A percentile compares a stretch with the other conserved stretches of the same genome.
phyloP scores from a whole-genome alignment of 305 asterid species.

The Caryopteris hybrid region DNA sequence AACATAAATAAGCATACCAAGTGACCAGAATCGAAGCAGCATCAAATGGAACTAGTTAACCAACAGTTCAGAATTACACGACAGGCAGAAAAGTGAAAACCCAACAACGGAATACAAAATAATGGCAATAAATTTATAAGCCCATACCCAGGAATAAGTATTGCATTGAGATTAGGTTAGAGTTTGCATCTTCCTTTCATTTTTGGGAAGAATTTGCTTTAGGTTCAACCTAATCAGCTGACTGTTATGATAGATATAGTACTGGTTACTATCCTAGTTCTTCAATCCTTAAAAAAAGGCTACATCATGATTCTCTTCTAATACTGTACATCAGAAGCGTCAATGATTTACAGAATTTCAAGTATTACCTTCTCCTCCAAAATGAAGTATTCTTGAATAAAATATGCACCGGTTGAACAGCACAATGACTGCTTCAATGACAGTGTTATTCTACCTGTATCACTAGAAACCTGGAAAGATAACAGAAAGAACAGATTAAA shows the following conservation, averaged over 20 bases:
- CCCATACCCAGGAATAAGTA: not conserved
- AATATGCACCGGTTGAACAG: slow-evolving; percentile 78
- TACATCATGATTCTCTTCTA: not conserved
- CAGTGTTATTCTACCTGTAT: slow-evolving; percentile 71
- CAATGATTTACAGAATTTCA: not conserved
- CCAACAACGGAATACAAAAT: too few species aligned
- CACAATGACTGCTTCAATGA: slow-evolving; percentile 85
- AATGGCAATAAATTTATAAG: not conserved
- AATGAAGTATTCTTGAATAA: slow-evolving; percentile 77
- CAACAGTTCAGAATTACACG: too few species aligned
- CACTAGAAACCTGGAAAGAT: slow-evolving; percentile 59
- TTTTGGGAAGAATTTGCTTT: not conserved
- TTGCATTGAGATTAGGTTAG: not conserved
- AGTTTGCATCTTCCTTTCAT: too few species aligned
- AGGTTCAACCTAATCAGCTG: not conserved
- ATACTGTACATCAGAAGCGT: not conserved
- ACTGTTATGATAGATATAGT: not conserved
- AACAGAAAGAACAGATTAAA: slow-evolving; percentile 19
- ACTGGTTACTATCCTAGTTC: not conserved
- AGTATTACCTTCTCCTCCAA: slow-evolving; percentile 79
- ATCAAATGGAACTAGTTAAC: too few species aligned
- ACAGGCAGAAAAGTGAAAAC: too few species aligned
- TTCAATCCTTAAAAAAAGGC: not conserved
- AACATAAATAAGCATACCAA: not conserved
- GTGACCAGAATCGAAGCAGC: not conserved